Evolutionary conservation across 495 filamentous ascomycete genomes (phyloP), one percentile per base, ranked within the genome.

Genomic region (Chlorociboria aeruginascens): DNA sequence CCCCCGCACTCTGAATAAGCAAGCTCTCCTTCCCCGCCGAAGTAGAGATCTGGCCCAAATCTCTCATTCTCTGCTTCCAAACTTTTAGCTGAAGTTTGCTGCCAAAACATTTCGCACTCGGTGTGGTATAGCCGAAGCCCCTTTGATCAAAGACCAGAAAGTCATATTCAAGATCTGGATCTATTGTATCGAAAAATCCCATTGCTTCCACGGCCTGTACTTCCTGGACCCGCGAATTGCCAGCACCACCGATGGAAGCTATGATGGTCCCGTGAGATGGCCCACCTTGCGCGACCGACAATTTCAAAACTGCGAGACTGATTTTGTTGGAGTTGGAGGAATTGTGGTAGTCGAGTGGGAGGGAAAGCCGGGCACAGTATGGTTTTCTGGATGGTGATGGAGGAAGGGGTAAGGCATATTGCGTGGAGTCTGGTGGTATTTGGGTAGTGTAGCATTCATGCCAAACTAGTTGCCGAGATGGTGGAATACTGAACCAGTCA

Each of bases 271-370:
- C 42, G 3, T 3, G 42, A 17, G 12, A 6, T 1, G 42, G 14
- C 8, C 29, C 3, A 3, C 29, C 12, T 1, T 28, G 2, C 2
- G 42, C 4, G n/a, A 31, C 25, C 12, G 42, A 3, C 8, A 34
- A 12, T 13, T 45, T 45, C 12, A 45, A n/a, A 6, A 45, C 3
- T 33, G 42, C 20, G 1, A 45, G 20, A 31, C 42, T 45, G 42
- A 45, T 13, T 4, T 32, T 32, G 14, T 45, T 3, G 14, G 12
- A 13, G 30, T 45, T 45, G 42, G 42, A 31, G 42, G 28, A 11
- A 31, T 43, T 32, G 8, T 45, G 42, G 31, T 45, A 45, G 29
- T 45, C 42, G 11, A 32, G 42, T 32, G 29, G 42, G 7, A 45
- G 13, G 8, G 42, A 32, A 1, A 33, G 14, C 29, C 28, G 42